These are phyloP conservation scores for Neopestalotiopsis sp. DNA, from an alignment of 2,329 filamentous ascomycete species.

Conservation along the genomic window DNA sequence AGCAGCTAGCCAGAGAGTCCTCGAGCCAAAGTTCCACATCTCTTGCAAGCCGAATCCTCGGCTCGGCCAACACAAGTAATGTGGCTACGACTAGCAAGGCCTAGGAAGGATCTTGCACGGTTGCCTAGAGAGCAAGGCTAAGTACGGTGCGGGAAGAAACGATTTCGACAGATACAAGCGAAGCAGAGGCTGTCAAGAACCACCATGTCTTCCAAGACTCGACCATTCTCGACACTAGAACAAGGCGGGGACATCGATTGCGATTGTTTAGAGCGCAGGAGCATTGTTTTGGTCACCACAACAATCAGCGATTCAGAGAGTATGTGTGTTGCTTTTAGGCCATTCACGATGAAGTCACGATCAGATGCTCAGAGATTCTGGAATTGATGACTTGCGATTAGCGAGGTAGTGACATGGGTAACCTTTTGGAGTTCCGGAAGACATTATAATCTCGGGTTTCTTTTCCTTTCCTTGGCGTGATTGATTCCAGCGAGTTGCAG, in stretches of 20 bases:
- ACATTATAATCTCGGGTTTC: neutral
- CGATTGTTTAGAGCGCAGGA: neutral
- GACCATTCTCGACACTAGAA: neutral
- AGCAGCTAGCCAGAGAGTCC: slow-evolving; percentile 19
- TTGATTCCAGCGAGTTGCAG: neutral
- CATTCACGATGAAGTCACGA: neutral
- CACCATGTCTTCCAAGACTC: no score
- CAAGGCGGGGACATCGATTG: neutral
- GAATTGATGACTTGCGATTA: neutral
- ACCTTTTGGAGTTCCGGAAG: neutral
- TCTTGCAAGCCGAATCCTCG: slow-evolving; percentile 8
- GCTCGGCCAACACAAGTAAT: neutral
- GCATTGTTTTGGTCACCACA: neutral
- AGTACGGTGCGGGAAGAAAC: slow-evolving; percentile 5
- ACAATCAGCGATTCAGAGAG: neutral
- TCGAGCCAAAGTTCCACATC: neutral
- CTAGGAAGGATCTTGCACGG: slow-evolving; percentile 11
- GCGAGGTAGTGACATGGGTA: neutral
- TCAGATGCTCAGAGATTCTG: neutral
- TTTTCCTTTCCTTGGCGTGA: neutral
- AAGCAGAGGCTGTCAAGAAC: neutral
- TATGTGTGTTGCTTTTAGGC: neutral
- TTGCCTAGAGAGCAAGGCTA: slow-evolving; percentile 9
- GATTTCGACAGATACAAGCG: neutral
- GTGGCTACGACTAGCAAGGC: neutral